Evolutionary conservation across 805 yeast genomes (phyloP).

Genomic region (Wickerhamiella shivajii): DNA sequence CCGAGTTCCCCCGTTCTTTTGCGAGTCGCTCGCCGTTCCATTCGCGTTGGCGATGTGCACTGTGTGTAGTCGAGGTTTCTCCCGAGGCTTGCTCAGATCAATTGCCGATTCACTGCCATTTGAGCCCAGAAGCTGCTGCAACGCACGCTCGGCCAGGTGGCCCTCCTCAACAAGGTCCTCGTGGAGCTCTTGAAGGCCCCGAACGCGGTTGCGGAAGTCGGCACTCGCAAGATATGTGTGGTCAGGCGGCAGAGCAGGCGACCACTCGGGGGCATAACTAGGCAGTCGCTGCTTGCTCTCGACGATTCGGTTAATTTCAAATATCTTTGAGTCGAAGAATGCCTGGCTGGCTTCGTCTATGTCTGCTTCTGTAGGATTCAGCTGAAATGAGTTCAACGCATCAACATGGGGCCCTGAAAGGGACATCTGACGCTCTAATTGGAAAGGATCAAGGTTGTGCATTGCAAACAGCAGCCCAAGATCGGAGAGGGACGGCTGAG

Average conservation of each 20-base stretch:
- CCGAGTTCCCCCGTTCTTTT: neutral
- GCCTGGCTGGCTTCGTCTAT: conserved; percentile 32
- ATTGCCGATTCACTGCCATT: conserved; percentile 16
- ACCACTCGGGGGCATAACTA: conserved; percentile 39
- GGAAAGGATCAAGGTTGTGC: conserved; percentile 20
- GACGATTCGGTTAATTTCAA: conserved; percentile 6
- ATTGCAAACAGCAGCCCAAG: conserved; percentile 21
- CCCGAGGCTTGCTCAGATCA: neutral
- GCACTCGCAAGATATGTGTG: conserved; percentile 80
- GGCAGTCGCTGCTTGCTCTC: conserved; percentile 2
- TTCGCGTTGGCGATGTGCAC: neutral
- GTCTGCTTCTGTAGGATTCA: conserved; percentile 23
- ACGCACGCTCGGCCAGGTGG: conserved; percentile 61
- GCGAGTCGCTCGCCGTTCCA: neutral
- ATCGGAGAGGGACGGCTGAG: conserved; percentile 23
- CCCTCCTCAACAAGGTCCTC: conserved; percentile 69
- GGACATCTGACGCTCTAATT: conserved; percentile 20
- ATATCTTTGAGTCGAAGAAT: conserved; percentile 33
- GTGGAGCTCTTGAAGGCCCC: conserved; percentile 58
- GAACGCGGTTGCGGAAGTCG: conserved; percentile 41
- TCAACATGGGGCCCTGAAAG: conserved; percentile 16
- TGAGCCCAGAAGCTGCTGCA: conserved; percentile 38
- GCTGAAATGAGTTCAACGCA: conserved; percentile 17
- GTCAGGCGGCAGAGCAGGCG: conserved; percentile 87
- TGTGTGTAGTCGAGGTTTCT: neutral